Evolutionary conservation across 495 filamentous ascomycete species (phyloP), one percentile per base, ranked within the genome.

Genomic region (Penicillium cataractarum): DNA sequence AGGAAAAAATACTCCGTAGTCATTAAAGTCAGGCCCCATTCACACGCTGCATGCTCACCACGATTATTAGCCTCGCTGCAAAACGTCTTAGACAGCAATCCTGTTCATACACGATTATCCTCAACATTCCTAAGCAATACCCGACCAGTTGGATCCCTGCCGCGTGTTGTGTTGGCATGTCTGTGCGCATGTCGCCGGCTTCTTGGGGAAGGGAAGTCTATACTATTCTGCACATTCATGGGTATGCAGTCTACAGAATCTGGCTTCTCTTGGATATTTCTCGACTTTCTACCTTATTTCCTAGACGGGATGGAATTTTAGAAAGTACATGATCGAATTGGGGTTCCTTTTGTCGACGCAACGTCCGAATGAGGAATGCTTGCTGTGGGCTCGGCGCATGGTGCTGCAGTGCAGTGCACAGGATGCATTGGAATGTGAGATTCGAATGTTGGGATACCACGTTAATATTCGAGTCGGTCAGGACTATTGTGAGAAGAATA

Each of bases 391-490:
- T 33, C 39, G 55, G 40, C 27, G 33, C 22, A 65, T 63, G 22
- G 60, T 10, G 31, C 27, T 50, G 35, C 61, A 53, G 61, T 67
- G 57, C 64, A 33, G 52, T 26, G 51, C 42, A 42, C 61, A 46
- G 55, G 62, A 63, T 72, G 64, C 66, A 72, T 65, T 70, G 69
- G 69, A 70, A 72, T 72, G 69, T 72, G 69, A 67, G 56, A 58
- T 55, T 68, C 24, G 44, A 48, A n/a, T 21, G 26, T 56, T 44
- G 49, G 33, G 55, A 2, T 10, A 32, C 29, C 51, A 6, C 35
- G 35, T 57, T 33, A 29, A 24, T 42, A 26, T 53, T 57, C 12
- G 55, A 60, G 49, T 58, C 55, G 61, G 57, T 60, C 58, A 65
- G 60, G 55, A 50, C 52, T 48, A 33, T 33, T 53, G 29, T 37